Percentiles rank a stretch among this genome's conserved stretches.
phyloP scores from a whole-genome alignment of 495 filamentous ascomycete species.

The Aspergillus indologenus region DNA sequence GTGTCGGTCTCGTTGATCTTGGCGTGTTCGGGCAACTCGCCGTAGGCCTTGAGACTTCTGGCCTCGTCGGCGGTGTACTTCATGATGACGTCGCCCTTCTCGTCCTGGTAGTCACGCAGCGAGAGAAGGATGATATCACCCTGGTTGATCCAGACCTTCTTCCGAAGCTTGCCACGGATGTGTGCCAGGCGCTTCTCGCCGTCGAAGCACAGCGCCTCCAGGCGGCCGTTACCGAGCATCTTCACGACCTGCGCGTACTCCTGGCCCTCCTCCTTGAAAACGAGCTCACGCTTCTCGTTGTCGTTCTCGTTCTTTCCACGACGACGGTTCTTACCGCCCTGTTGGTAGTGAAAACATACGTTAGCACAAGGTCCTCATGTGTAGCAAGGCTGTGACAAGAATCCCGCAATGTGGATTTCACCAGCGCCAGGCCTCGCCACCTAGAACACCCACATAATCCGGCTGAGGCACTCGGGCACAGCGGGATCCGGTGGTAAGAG shows the following conservation, averaged over 20 bases:
- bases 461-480: neutral
- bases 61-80: constrained; percentile 99
- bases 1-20: constrained; percentile 99
- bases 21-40: constrained; percentile 92
- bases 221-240: constrained; percentile 97
- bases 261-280: constrained; percentile 98
- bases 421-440: neutral
- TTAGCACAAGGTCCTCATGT: constrained; percentile 20
- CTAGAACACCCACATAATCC: neutral
- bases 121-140: constrained; percentile 97
- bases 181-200: constrained; percentile 62
- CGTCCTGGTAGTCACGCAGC: constrained; percentile 97
- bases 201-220: constrained; percentile 97
- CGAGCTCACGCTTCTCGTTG: constrained; percentile 98
- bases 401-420: neutral
- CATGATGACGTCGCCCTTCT: constrained; percentile 98
- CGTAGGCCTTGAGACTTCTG: constrained; percentile 88
- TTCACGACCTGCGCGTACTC: constrained; percentile 98
- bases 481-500: neutral
- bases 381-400: neutral
- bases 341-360: constrained; percentile 17
- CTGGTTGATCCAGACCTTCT: constrained; percentile 99
- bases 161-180: constrained; percentile 83
- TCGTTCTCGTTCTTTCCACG: constrained; percentile 99
- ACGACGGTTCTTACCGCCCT: constrained; percentile 98